Evolutionary conservation across 257 asterid species (phyloP), one percentile per base, ranked within the genome.

Genomic region (Oldenlandia corymbosa): DNA sequence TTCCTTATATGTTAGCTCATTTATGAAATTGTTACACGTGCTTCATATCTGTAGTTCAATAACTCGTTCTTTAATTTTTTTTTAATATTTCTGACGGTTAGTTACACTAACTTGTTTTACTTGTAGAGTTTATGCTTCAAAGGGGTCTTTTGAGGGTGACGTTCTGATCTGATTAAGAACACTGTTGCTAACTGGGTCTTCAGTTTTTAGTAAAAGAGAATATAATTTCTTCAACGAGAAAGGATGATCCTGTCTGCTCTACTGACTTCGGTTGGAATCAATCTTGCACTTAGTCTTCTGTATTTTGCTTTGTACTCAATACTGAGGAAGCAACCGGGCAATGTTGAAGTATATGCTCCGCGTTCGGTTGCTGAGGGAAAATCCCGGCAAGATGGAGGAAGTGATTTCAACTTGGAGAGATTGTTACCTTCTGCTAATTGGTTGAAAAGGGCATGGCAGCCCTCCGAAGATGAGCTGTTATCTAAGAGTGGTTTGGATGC

Each of bases 241-340:
- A 80, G 71, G 60, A 93, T 93, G 99, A 84, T 93, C 79, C 87
- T 93, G 52, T 85, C 97, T 66, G 96, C 99, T 39, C 94, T 93
- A 34, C 68, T 93, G 71, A 84, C 95, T 23, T 84, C 99, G 4
- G 99, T 93, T 65, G 95, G 94, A 64, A 90, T 93, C 66, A 90
- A 93, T 60, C 80, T 78, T 58, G 83, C 81, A 14, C 85, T 93
- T 48, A 85, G 96, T 67, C 68, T 80, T 30, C 26, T 81, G 23
- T 87, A 76, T 69, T 78, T 87, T 55, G 62, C 75, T n/a, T 76
- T 85, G 21, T 93, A 81, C 68, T 80, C 96, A 21, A 63, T 90
- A 41, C 62, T 93, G 78, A 83, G 90, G 65, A 90, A 80, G 72
- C 94, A 79, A 71, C 83, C 94, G 23, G 78, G 81, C 36, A 73